These are phyloP conservation scores for Annulohypoxylon maeteangense DNA, from an alignment of 495 filamentous ascomycete species.

Conservation along the genomic window DNA sequence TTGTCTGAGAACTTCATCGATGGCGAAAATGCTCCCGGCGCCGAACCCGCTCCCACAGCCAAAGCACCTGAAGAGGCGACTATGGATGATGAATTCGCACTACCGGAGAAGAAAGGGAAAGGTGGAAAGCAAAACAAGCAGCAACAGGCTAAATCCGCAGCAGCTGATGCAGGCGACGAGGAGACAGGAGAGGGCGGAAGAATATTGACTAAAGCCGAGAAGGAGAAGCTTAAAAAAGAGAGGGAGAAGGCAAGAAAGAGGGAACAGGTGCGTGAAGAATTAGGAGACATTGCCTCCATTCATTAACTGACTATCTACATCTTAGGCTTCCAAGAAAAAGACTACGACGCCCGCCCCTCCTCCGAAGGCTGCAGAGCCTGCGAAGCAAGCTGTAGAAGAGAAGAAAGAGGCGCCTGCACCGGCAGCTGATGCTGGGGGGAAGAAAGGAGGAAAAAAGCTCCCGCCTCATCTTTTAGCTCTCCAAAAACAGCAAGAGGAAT, in stretches of 20 bases:
- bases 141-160: conserved; percentile 51
- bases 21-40: conserved; percentile 69
- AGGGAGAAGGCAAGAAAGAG: conserved; percentile 94
- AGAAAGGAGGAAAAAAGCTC: conserved; percentile 95
- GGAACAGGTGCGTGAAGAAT: conserved; percentile 73
- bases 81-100: conserved; percentile 87
- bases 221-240: conserved; percentile 95
- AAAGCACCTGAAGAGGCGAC: conserved; percentile 87
- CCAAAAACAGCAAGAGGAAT: conserved; percentile 91
- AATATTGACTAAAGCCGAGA: conserved; percentile 93
- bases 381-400: conserved; percentile 58
- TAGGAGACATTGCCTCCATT: not conserved
- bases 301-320: conserved; percentile 33
- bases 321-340: conserved; percentile 77
- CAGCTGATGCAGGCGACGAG: conserved; percentile 64
- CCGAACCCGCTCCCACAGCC: conserved; percentile 61
- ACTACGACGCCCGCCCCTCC: conserved; percentile 54
- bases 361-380: conserved; percentile 59
- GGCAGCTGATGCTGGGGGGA: conserved; percentile 64
- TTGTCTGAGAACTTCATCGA: conserved; percentile 79
- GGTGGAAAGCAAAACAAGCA: conserved; percentile 89
- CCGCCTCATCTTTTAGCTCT: conserved; percentile 80
- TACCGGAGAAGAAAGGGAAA: conserved; percentile 91
- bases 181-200: conserved; percentile 68
- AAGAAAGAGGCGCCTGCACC: conserved; percentile 57